phyloP scores from a whole-genome alignment of 164 flowering plant species.

The Cinnamomum chago region DNA sequence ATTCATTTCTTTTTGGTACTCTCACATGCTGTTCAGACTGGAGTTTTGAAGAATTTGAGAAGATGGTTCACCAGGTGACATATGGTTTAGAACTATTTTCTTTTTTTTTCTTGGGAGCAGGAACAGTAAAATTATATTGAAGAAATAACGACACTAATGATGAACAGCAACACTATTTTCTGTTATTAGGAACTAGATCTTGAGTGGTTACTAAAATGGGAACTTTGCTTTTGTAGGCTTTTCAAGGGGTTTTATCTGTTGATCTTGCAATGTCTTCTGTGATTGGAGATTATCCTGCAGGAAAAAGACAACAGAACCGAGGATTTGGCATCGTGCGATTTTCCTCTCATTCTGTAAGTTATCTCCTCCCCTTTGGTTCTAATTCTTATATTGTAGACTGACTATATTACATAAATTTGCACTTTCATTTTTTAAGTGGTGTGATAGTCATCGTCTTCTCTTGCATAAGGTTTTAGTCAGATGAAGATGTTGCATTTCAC shows the following conservation, averaged over 20 bases:
- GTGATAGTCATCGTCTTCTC: not conserved
- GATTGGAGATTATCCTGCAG: constrained; percentile 10
- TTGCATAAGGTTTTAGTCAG: not conserved
- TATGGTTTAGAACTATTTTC: not conserved
- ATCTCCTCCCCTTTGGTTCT: not conserved
- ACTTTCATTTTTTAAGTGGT: not conserved
- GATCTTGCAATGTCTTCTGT: constrained; percentile 30
- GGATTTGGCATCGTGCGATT: constrained; percentile 43
- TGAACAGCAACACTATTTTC: no score
- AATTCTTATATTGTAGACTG: not conserved
- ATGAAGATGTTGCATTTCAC: not conserved
- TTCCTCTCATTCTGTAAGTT: constrained; percentile 37
- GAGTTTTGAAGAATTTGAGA: constrained; percentile 37
- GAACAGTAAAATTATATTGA: no score
- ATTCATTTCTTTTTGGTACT: not conserved
- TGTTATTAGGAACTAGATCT: not conserved
- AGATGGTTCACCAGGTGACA: constrained; percentile 33
- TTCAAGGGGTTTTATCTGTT: constrained; percentile 35
- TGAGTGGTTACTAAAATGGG: not conserved
- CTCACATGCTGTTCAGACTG: constrained; percentile 23
- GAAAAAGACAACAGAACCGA: constrained; percentile 31
- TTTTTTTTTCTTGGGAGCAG: no score
- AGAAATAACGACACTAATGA: no score
- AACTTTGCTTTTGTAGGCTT: constrained; percentile 20
- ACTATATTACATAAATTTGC: not conserved